Evolutionary conservation across 208 protist species (phyloP).

Genomic region (Leishmania turanica): DNA sequence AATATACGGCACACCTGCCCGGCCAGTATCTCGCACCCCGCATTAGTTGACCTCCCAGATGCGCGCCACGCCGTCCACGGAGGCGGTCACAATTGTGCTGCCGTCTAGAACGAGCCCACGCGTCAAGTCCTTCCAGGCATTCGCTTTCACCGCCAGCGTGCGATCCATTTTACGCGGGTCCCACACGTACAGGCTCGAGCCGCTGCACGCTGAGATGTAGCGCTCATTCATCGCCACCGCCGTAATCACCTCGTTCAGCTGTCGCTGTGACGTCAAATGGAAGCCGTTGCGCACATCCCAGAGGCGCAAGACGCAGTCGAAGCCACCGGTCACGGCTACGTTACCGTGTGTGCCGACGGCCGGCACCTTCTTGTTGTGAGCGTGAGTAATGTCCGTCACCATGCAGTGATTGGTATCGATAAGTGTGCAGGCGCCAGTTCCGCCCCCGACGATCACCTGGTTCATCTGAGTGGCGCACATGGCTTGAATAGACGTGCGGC

Average conservation of each 20-base stretch:
- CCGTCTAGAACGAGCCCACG: constrained; percentile 83
- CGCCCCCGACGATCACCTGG: constrained; percentile 81
- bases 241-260: constrained; percentile 75
- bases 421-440: constrained; percentile 76
- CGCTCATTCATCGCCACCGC: constrained; percentile 75
- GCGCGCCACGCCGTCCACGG: constrained; percentile 80
- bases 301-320: constrained; percentile 79
- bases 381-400: constrained; percentile 66
- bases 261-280: constrained; percentile 56
- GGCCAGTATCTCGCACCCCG: background rate
- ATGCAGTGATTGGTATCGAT: constrained; percentile 74
- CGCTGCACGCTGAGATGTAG: constrained; percentile 76
- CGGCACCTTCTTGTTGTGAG: constrained; percentile 85
- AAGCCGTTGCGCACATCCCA: constrained; percentile 84
- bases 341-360: constrained; percentile 71
- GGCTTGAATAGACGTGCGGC: constrained; percentile 84
- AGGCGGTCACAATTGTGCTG: constrained; percentile 79
- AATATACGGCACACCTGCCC: background rate
- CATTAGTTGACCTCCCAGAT: constrained; percentile 76
- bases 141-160: constrained; percentile 62
- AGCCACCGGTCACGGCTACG: constrained; percentile 77
- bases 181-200: constrained; percentile 82
- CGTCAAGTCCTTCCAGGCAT: constrained; percentile 87
- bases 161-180: constrained; percentile 68
- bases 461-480: constrained; percentile 74